phyloP scores from a whole-genome alignment of 768 basidiomycete genomes.

The Tricholoma terreum region DNA sequence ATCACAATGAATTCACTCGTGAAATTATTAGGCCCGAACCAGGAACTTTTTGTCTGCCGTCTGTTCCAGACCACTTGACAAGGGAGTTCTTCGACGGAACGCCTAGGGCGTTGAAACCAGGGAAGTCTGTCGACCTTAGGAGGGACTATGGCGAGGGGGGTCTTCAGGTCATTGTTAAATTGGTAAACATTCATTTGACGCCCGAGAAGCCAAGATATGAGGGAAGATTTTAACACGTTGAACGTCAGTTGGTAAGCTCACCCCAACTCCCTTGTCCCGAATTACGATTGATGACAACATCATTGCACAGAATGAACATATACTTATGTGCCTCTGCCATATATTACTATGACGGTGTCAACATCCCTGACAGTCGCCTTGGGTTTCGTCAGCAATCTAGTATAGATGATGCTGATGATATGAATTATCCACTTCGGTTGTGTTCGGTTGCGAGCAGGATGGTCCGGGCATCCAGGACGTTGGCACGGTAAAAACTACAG shows the following conservation, averaged over 20 bases:
- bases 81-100: not conserved
- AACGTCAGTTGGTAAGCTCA: constrained; percentile 23
- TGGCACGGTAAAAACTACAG: constrained; percentile 20
- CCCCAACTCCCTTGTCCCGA: not conserved
- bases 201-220: constrained; percentile 35
- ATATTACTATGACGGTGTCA: constrained; percentile 28
- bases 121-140: constrained; percentile 11
- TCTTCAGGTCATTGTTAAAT: constrained; percentile 31
- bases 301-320: constrained; percentile 23
- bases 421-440: no score
- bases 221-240: constrained; percentile 38
- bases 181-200: constrained; percentile 30
- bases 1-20: no score
- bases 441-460: constrained; percentile 22
- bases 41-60: constrained; percentile 5
- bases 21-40: constrained; percentile 16
- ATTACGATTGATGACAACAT: not conserved
- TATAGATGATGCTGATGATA: constrained; percentile 1
- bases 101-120: not conserved
- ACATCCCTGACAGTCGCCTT: constrained; percentile 22
- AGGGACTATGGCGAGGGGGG: constrained; percentile 10
- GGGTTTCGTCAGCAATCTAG: constrained; percentile 26
- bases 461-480: constrained; percentile 13
- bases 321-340: constrained; percentile 25
- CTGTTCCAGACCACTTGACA: not conserved